Evolutionary conservation across 306 rosid genomes (phyloP), one percentile per base, ranked within the genome.

Genomic region (Vicia sativa): DNA sequence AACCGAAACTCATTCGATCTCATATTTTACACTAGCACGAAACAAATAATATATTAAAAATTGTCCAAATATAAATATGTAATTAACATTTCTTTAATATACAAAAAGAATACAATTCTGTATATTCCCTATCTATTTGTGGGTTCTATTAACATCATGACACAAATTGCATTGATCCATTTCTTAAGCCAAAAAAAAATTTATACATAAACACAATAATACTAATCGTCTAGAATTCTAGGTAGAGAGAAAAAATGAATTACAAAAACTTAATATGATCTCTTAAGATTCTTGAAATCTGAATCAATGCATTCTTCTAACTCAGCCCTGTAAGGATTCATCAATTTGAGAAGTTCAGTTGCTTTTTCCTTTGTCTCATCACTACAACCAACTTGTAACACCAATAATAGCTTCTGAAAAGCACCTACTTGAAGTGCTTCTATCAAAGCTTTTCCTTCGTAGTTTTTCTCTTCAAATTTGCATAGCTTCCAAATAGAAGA

Each of bases 351-450:
- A 80, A 87, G 85, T 52, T 87, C 89, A 14, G 86, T 87, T 4
- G 80, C 80, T 74, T 83, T 89, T 38, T 81, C 91, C 57, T 87
- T 89, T 2, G 82, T 80, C 50, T 78, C 83, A 28, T 83, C 86
- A 0, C 84, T 81, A 69, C 89, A 83, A 48, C 89, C 85, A 49
- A 89, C 82, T 58, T 89, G 96, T 41, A 89, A 76, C 4, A 85
- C 82, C 70, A 89, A 13, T 78, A 89, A 61, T 3, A 89, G 80
- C 74, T 89, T 89, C 78, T 89, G 93, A 74, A 89, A 89, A 0
- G 87, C 86, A 23, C 96, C 96, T 59, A 81, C 90, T 79, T 87
- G 89, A 78, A 89, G 85, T 23, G 89, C 89, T 63, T 87, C 96
- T 38, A 83, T 70, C 23, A 85, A 49, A 46, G 65, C 83, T 54